Percentiles rank a stretch among this genome's conserved stretches.
Conservation (phyloP, 805 yeast genomes). For the Zygoascus flipseniorum region DNA sequence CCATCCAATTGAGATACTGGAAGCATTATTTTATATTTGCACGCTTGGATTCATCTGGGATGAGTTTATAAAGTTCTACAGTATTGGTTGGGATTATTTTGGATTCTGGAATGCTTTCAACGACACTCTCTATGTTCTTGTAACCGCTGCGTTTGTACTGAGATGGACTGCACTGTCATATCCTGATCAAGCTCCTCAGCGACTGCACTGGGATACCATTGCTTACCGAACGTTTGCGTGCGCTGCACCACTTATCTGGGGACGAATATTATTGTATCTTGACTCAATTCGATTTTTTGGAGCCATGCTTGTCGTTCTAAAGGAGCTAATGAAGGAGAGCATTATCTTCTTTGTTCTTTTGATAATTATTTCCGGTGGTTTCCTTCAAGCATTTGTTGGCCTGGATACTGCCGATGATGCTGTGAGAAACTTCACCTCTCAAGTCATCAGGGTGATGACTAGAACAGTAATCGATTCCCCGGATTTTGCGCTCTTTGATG, state of each 20-base stretch:
- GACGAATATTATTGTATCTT: conserved; percentile 61
- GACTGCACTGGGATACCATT: conserved; percentile 37
- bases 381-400: conserved; percentile 80
- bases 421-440: conserved; percentile 59
- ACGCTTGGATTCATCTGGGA: conserved; percentile 61
- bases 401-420: conserved; percentile 65
- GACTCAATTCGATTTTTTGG: conserved; percentile 81
- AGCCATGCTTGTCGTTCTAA: conserved; percentile 76
- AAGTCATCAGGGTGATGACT: conserved; percentile 54
- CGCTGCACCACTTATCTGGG: conserved; percentile 85
- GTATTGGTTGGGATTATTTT: conserved; percentile 62
- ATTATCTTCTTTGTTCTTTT: conserved; percentile 71
- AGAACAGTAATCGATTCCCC: conserved; percentile 71
- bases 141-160: conserved; percentile 45
- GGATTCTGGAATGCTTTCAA: conserved; percentile 78
- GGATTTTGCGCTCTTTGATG: conserved; percentile 57
- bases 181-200: conserved; percentile 5
- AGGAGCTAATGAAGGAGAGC: conserved; percentile 82
- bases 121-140: conserved; percentile 53
- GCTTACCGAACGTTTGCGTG: conserved; percentile 65
- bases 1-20: conserved; percentile 27
- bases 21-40: conserved; percentile 49
- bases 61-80: conserved; percentile 63
- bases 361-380: conserved; percentile 64
- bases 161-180: conserved; percentile 36